phyloP scores from a whole-genome alignment of 1,284 basidiomycete species.

The Marasmius tenuissimus region DNA sequence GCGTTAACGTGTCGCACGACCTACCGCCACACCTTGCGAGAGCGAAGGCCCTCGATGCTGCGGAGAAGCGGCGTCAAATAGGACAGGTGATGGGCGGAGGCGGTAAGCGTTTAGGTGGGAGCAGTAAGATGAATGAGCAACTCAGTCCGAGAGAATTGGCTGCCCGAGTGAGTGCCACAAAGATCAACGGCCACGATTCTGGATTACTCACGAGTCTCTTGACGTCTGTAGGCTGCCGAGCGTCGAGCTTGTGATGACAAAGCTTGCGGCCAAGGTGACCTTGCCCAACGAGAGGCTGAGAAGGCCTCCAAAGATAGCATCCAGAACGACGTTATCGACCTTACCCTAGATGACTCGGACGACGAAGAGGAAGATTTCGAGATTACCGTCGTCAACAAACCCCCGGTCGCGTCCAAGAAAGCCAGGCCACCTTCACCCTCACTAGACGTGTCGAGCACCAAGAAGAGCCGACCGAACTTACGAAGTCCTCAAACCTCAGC shows the following conservation, averaged over 20 bases:
- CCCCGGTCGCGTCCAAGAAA: constrained; percentile 3
- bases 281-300: constrained; percentile 63
- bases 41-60: constrained; percentile 69
- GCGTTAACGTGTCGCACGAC: constrained; percentile 60
- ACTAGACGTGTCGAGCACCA: background rate
- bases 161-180: constrained; percentile 59
- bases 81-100: constrained; percentile 52
- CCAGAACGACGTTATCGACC: constrained; percentile 61
- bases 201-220: background rate
- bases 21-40: constrained; percentile 64
- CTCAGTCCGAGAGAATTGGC: constrained; percentile 72
- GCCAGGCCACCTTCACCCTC: background rate
- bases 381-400: constrained; percentile 22
- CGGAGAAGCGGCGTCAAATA: constrained; percentile 63
- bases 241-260: constrained; percentile 71
- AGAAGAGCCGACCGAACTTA: background rate
- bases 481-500: constrained; percentile 2
- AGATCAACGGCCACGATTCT: background rate
- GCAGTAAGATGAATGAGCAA: constrained; percentile 20
- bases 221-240: constrained; percentile 70
- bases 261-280: constrained; percentile 62
- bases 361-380: constrained; percentile 17
- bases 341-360: constrained; percentile 46
- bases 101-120: constrained; percentile 51
- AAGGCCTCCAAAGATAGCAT: constrained; percentile 69